Percentiles rank a stretch among this genome's conserved stretches.
Evolutionary conservation across 164 flowering plant species (phyloP).

Genomic region (Paratinospora sagittata): DNA sequence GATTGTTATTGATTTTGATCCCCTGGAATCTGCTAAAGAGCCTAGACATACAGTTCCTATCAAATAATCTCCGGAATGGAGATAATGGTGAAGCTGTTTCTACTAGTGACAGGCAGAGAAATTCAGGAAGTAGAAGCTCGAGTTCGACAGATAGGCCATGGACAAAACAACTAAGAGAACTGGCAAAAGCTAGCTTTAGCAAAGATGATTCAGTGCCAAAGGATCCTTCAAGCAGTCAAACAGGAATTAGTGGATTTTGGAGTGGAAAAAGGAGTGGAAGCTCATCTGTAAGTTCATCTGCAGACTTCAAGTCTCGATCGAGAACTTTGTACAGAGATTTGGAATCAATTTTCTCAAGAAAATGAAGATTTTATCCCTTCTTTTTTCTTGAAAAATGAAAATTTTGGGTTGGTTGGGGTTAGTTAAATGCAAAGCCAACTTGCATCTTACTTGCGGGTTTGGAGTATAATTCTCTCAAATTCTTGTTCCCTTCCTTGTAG

Average conservation of each 20-base stretch:
- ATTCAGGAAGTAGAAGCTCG: conserved; percentile 46
- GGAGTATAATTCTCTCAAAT: neutral
- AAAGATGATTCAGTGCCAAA: conserved; percentile 32
- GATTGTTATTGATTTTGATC: conserved; percentile 40
- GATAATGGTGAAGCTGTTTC: conserved; percentile 24
- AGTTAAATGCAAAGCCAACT: too few species aligned
- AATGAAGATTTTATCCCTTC: conserved; percentile 11
- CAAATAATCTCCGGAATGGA: conserved; percentile 9
- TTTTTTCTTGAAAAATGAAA: neutral
- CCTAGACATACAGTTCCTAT: conserved; percentile 26
- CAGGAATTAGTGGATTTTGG: conserved; percentile 53
- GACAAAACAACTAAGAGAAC: conserved; percentile 70
- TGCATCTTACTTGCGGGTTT: too few species aligned
- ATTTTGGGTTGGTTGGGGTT: neutral
- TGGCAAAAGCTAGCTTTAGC: conserved; percentile 80
- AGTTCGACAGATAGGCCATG: conserved; percentile 56
- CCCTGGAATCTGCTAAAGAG: conserved; percentile 40
- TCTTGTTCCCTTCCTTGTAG: too few species aligned
- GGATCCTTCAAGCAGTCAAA: conserved; percentile 62
- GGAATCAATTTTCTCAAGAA: conserved; percentile 77
- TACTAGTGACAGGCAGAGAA: conserved; percentile 30
- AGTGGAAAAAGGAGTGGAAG: conserved; percentile 56
- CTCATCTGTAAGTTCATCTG: conserved; percentile 44
- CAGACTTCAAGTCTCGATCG: conserved; percentile 50
- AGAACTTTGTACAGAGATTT: conserved; percentile 58